Percentiles rank a stretch among this genome's conserved stretches.
phyloP scores from a whole-genome alignment of 192 early-diverging fungal species.

The Glomus cerebriforme region DNA sequence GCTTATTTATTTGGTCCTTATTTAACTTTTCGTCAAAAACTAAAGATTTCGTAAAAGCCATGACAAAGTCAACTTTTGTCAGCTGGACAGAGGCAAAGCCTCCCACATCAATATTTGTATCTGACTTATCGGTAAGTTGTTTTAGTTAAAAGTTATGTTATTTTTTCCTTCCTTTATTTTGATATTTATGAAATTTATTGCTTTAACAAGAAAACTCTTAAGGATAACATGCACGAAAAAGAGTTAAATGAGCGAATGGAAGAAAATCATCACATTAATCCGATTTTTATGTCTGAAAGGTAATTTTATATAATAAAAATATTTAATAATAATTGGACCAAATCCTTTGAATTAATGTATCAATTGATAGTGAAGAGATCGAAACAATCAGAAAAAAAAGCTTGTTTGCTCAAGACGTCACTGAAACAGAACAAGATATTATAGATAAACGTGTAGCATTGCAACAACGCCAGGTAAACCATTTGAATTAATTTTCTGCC shows the following conservation, averaged over 20 bases:
- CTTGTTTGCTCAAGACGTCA: slow-evolving; percentile 89
- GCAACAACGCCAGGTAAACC: slow-evolving; percentile 75
- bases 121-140: slow-evolving; percentile 12
- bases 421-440: slow-evolving; percentile 85
- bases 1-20: neutral
- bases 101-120: neutral
- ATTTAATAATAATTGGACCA: neutral
- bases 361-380: slow-evolving; percentile 62
- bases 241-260: neutral
- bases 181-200: neutral
- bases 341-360: neutral
- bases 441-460: slow-evolving; percentile 89
- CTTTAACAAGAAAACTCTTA: slow-evolving; percentile 1
- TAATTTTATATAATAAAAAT: neutral
- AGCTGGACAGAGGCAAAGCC: neutral
- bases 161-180: slow-evolving; percentile 2
- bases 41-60: neutral
- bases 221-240: neutral
- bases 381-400: slow-evolving; percentile 80
- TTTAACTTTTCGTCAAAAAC: neutral
- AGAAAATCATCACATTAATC: neutral
- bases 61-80: neutral
- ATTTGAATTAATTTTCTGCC: neutral
- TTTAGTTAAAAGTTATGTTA: neutral
- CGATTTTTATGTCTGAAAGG: neutral